phyloP scores from a whole-genome alignment of 2,329 filamentous ascomycete genomes.

The Fusarium fracticaudum region DNA sequence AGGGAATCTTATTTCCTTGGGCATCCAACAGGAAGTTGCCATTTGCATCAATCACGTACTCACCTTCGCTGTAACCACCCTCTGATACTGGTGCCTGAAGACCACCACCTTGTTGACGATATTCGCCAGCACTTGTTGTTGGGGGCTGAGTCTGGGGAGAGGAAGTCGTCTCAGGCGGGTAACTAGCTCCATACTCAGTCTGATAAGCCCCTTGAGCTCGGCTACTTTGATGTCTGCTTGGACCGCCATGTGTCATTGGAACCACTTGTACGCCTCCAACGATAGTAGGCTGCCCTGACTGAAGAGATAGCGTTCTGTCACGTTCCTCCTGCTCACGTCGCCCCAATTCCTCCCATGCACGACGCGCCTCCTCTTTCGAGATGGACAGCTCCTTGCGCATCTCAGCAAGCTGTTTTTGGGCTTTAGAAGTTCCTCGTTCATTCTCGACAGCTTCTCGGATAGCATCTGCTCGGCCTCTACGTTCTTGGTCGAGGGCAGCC shows the following conservation, averaged over 20 bases:
- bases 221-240: slow-evolving; percentile 62
- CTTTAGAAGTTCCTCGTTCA: slow-evolving; percentile 76
- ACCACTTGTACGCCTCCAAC: slow-evolving; percentile 96
- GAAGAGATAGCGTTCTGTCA: slow-evolving; percentile 84
- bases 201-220: slow-evolving; percentile 49
- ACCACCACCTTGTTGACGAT: slow-evolving; percentile 36
- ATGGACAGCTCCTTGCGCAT: slow-evolving; percentile 94
- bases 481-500: slow-evolving; percentile 76
- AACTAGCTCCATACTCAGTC: slow-evolving; percentile 43
- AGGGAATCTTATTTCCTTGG: slow-evolving; percentile 67
- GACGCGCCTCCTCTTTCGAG: slow-evolving; percentile 92
- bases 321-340: slow-evolving; percentile 92
- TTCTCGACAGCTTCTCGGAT: slow-evolving; percentile 72
- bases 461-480: slow-evolving; percentile 73
- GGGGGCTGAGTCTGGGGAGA: slow-evolving; percentile 54
- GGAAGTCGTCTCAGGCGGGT: slow-evolving; percentile 52
- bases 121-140: slow-evolving; percentile 44
- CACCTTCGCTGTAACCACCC: slow-evolving; percentile 73
- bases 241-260: slow-evolving; percentile 81
- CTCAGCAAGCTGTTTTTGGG: slow-evolving; percentile 83
- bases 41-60: slow-evolving; percentile 72
- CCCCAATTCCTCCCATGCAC: slow-evolving; percentile 97
- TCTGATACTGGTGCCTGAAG: slow-evolving; percentile 58
- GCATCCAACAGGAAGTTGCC: slow-evolving; percentile 70
- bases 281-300: slow-evolving; percentile 86